phyloP scores from a whole-genome alignment of 2,329 filamentous ascomycete species.

The Orbilia oligospora region DNA sequence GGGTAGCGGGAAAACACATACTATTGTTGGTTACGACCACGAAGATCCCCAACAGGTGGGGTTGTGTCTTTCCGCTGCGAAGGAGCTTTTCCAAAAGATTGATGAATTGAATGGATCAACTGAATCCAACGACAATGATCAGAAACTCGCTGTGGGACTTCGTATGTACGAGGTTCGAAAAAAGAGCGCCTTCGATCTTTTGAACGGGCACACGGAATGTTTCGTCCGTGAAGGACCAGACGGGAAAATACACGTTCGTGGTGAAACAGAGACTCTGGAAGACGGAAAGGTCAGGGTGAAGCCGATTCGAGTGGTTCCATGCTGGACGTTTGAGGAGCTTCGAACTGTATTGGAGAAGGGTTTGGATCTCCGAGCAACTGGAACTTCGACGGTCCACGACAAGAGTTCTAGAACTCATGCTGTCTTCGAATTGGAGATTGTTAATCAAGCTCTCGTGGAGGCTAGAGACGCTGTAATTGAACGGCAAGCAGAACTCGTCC shows the following conservation, averaged over 20 bases:
- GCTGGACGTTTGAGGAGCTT: conserved; percentile 67
- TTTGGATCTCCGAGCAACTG: conserved; percentile 65
- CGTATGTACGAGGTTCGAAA: conserved; percentile 68
- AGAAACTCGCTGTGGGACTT: conserved; percentile 66
- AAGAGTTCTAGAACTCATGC: conserved; percentile 70
- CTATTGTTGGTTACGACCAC: conserved; percentile 69
- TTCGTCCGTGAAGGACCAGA: conserved; percentile 68
- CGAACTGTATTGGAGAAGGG: conserved; percentile 64
- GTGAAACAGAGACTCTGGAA: conserved; percentile 67
- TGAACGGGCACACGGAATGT: conserved; percentile 67
- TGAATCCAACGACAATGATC: conserved; percentile 28
- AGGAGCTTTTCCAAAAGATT: conserved; percentile 64
- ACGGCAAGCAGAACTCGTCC: conserved; percentile 69
- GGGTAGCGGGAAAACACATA: conserved; percentile 68
- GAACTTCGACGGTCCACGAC: conserved; percentile 68
- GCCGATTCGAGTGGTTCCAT: conserved; percentile 66
- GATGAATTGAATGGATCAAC: conserved; percentile 63
- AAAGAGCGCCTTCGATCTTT: conserved; percentile 68
- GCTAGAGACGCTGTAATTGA: conserved; percentile 67
- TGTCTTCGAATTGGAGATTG: conserved; percentile 68
- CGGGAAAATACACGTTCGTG: conserved; percentile 68
- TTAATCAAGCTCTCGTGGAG: conserved; percentile 66
- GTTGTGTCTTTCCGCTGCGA: conserved; percentile 66
- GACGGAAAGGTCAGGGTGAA: conserved; percentile 68
- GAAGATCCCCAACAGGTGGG: conserved; percentile 66